Percentiles rank a stretch among this genome's conserved stretches.
Evolutionary conservation across 2,329 filamentous ascomycete genomes (phyloP).

Genomic region (Lithohypha guttulata): DNA sequence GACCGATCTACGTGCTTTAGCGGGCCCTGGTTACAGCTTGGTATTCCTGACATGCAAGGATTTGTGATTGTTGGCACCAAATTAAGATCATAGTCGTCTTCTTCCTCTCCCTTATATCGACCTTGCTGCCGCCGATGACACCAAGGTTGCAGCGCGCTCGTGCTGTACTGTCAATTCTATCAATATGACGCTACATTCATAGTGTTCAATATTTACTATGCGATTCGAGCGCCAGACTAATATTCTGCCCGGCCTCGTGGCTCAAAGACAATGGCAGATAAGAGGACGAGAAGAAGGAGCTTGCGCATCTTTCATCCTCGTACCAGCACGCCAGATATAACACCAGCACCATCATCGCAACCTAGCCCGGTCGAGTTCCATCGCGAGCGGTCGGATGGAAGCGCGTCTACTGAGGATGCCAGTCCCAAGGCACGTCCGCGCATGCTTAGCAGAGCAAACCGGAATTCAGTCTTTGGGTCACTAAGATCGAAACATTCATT

Average conservation of each 20-base stretch:
- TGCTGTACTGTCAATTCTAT: too few species aligned
- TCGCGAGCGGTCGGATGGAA: constrained; percentile 24
- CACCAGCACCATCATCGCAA: constrained; percentile 13
- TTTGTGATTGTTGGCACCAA: constrained; percentile 5
- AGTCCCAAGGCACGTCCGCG: constrained; percentile 30
- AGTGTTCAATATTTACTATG: constrained; percentile 6
- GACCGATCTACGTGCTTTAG: background rate
- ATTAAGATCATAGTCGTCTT: too few species aligned
- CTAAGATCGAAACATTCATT: constrained; percentile 42
- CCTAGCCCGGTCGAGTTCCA: constrained; percentile 25
- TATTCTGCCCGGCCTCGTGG: background rate
- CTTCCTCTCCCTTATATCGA: too few species aligned
- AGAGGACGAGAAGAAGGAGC: constrained; percentile 27
- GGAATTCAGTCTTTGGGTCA: constrained; percentile 50
- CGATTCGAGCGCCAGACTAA: background rate
- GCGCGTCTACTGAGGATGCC: constrained; percentile 24
- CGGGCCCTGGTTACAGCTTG: too few species aligned
- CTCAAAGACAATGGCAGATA: constrained; percentile 20
- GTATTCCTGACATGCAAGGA: background rate
- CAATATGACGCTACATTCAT: too few species aligned
- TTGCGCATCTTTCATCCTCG: constrained; percentile 25
- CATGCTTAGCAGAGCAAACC: constrained; percentile 34
- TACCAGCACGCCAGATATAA: constrained; percentile 8
- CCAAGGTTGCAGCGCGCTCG: too few species aligned
- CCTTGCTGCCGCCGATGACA: too few species aligned